These are phyloP conservation scores for Nemophila menziesii DNA, from an alignment of 257 asterid genomes.

Conservation along the genomic window DNA sequence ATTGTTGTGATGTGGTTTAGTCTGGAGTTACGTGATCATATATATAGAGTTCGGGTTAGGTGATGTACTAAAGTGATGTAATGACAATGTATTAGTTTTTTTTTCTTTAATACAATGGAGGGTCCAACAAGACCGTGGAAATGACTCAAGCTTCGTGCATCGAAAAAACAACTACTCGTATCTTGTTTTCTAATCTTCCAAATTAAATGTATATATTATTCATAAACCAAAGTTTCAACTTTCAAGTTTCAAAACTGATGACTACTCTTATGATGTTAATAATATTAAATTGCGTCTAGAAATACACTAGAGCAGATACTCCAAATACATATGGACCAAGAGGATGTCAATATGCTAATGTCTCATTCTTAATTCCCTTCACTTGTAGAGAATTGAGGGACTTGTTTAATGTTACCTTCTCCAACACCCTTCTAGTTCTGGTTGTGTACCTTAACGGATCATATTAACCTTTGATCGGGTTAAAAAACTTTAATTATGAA, in stretches of 20 bases:
- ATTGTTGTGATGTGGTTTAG: background rate
- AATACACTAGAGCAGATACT: slow-evolving; percentile 9
- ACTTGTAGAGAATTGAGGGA: slow-evolving; percentile 19
- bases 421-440: no score
- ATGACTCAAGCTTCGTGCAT: no score
- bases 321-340: slow-evolving; percentile 43
- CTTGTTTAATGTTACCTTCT: slow-evolving; percentile 12
- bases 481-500: no score
- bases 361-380: slow-evolving; percentile 34
- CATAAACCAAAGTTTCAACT: background rate
- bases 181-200: no score
- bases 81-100: no score
- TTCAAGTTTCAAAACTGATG: background rate
- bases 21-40: slow-evolving; percentile 5
- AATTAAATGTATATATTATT: background rate
- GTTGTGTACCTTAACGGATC: no score
- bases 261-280: background rate
- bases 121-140: no score
- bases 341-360: slow-evolving; percentile 40
- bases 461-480: no score
- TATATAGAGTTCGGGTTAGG: slow-evolving; percentile 4
- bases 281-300: background rate
- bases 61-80: background rate
- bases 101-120: no score
- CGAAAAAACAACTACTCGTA: no score